Percentiles rank a stretch among this genome's conserved stretches.
Evolutionary conservation across 2,329 filamentous ascomycete genomes (phyloP).

Genomic region (Cladosporium sp.): DNA sequence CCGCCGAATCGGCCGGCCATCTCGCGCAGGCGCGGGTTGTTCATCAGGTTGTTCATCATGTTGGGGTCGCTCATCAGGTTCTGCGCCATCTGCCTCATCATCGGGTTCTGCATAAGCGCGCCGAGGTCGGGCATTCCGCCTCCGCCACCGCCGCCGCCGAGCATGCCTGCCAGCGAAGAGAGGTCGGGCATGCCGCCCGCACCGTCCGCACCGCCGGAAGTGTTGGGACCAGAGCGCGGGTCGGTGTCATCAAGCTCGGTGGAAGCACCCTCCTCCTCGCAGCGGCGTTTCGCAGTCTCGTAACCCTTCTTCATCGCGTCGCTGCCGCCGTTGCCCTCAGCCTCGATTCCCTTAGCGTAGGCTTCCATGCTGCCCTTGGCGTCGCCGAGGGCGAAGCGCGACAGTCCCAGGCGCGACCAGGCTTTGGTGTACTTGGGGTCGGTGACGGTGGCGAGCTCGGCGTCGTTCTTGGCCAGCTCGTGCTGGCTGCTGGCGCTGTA

Average conservation of each 20-base stretch:
- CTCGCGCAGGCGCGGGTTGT: conserved; percentile 72
- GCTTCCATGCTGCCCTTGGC: conserved; percentile 90
- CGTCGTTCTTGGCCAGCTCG: conserved; percentile 77
- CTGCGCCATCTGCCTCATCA: conserved; percentile 97
- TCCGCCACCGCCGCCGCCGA: conserved; percentile 55
- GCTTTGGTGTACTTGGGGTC: conserved; percentile 96
- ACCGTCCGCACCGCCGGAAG: conserved; percentile 16
- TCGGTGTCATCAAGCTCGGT: neutral
- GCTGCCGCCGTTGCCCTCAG: conserved; percentile 89
- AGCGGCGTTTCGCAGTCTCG: conserved; percentile 84
- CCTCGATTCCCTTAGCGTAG: conserved; percentile 86
- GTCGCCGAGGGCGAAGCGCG: conserved; percentile 86
- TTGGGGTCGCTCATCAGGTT: conserved; percentile 97
- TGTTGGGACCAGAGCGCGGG: conserved; percentile 5
- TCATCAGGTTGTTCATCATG: conserved; percentile 90
- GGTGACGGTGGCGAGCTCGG: conserved; percentile 80
- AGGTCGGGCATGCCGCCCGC: conserved; percentile 43
- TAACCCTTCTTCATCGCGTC: conserved; percentile 97
- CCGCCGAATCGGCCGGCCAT: conserved; percentile 78
- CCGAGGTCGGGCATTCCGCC: conserved; percentile 84
- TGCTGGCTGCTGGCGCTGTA: conserved; percentile 83
- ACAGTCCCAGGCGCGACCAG: conserved; percentile 89
- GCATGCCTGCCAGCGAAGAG: conserved; percentile 40
- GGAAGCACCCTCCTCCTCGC: conserved; percentile 66
- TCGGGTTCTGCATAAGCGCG: conserved; percentile 92